phyloP scores from a whole-genome alignment of 1,139 yeast genomes.

The Keqinozyma sinolaborantium region DNA sequence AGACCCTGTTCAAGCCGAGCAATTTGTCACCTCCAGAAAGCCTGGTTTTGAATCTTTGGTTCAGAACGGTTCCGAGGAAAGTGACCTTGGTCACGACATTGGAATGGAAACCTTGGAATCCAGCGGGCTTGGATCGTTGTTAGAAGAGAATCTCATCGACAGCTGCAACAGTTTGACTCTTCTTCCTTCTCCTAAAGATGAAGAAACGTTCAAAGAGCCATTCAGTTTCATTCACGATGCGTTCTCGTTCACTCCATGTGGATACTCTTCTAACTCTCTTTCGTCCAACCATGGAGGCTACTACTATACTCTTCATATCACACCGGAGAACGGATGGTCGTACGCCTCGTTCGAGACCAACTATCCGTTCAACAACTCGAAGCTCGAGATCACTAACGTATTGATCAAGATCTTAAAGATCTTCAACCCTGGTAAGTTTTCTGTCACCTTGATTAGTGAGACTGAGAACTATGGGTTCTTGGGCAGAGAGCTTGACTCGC shows the following conservation, averaged over 20 bases:
- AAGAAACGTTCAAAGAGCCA: slow-evolving; percentile 17
- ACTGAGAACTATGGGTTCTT: slow-evolving; percentile 9
- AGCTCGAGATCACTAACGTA: slow-evolving; percentile 47
- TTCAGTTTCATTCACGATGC: slow-evolving; percentile 65
- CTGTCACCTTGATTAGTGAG: slow-evolving; percentile 62
- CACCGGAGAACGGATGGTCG: slow-evolving; percentile 93
- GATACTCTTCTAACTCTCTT: slow-evolving; percentile 85
- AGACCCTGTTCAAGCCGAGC: slow-evolving; percentile 52
- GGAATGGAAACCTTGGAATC: slow-evolving; percentile 66
- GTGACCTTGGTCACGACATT: slow-evolving; percentile 74
- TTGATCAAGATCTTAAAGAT: slow-evolving; percentile 55
- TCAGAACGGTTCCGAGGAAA: slow-evolving; percentile 39
- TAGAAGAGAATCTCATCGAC: slow-evolving; percentile 18
- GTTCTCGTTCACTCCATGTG: slow-evolving; percentile 94
- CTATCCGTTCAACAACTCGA: slow-evolving; percentile 45
- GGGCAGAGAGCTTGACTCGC: slow-evolving; percentile 12
- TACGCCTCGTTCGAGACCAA: slow-evolving; percentile 95
- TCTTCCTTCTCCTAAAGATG: slow-evolving; percentile 39
- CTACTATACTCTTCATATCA: slow-evolving; percentile 89
- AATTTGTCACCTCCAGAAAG: slow-evolving; percentile 57
- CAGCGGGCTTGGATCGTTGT: slow-evolving; percentile 60
- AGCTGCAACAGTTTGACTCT: slow-evolving; percentile 16
- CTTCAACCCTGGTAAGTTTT: slow-evolving; percentile 75
- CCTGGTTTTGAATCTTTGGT: slow-evolving; percentile 43
- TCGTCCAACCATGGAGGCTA: slow-evolving; percentile 50